phyloP scores from a whole-genome alignment of 371 early-diverging fungal genomes.

The Thermomucor indicae-seudaticae region DNA sequence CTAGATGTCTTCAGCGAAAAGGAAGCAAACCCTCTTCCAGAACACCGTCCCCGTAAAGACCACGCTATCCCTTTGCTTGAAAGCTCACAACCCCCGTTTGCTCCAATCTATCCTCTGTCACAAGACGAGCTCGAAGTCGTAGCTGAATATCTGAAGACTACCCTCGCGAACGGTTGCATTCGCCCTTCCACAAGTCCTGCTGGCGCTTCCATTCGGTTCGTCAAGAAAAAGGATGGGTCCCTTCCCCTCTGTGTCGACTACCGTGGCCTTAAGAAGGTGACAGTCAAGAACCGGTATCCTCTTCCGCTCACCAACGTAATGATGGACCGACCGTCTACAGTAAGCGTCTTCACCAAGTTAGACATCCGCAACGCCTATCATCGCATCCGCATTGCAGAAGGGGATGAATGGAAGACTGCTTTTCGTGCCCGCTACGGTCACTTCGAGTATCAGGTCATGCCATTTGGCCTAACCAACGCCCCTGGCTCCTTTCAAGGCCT shows the following conservation, averaged over 20 bases:
- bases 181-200: constrained; percentile 35
- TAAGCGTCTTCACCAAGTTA: constrained; percentile 26
- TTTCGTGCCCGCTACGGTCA: constrained; percentile 27
- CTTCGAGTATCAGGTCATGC: constrained; percentile 43
- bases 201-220: constrained; percentile 49
- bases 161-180: constrained; percentile 32
- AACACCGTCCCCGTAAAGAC: constrained; percentile 13
- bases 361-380: constrained; percentile 37
- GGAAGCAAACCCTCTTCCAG: constrained; percentile 10
- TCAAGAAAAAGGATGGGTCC: constrained; percentile 47
- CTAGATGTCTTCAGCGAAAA: constrained; percentile 15
- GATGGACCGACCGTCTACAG: constrained; percentile 14
- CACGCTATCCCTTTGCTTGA: constrained; percentile 12
- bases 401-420: constrained; percentile 11
- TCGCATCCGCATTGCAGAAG: constrained; percentile 15
- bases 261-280: constrained; percentile 42
- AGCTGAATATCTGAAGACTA: constrained; percentile 18
- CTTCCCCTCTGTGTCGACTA: constrained; percentile 39
- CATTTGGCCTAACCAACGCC: constrained; percentile 48
- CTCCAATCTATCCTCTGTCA: constrained; percentile 27
- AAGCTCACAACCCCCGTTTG: constrained; percentile 18
- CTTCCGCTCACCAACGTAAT: constrained; percentile 36
- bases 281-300: constrained; percentile 34
- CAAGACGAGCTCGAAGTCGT: constrained; percentile 16
- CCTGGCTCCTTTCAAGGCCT: constrained; percentile 40